Evolutionary conservation across 352 stramenopile genomes (phyloP).

Genomic region (Phytophthora idaei): DNA sequence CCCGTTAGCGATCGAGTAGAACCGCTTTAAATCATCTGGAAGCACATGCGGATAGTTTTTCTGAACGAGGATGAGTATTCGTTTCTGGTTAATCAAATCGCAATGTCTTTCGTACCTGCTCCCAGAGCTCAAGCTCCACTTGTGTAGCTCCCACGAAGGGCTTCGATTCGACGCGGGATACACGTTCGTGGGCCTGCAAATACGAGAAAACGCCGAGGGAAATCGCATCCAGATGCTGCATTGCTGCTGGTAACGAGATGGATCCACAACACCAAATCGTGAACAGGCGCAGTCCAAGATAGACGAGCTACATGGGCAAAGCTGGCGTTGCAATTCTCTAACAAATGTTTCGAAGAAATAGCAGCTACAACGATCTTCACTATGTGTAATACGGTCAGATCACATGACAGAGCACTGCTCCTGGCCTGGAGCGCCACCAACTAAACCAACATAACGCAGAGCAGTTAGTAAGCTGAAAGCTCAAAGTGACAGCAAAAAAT

Average conservation of each 20-base stretch:
- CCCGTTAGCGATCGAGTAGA: slow-evolving; percentile 72
- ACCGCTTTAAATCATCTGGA: slow-evolving; percentile 70
- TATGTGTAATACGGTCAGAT: slow-evolving; percentile 16
- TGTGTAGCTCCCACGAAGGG: slow-evolving; percentile 48
- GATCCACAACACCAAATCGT: background rate
- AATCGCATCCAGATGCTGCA: slow-evolving; percentile 56
- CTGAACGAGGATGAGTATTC: slow-evolving; percentile 18
- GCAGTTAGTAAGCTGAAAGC: slow-evolving; percentile 8
- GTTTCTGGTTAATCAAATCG: background rate
- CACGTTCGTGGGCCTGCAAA: slow-evolving; percentile 58
- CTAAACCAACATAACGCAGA: slow-evolving; percentile 32
- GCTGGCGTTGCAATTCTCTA: slow-evolving; percentile 31
- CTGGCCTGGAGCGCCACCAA: slow-evolving; percentile 57
- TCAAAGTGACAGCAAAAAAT: background rate
- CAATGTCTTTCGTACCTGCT: slow-evolving; percentile 49
- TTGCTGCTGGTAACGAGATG: slow-evolving; percentile 3
- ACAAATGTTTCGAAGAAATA: slow-evolving; percentile 32
- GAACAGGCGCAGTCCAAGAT: slow-evolving; percentile 34
- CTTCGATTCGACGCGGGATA: slow-evolving; percentile 64
- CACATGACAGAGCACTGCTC: slow-evolving; percentile 84
- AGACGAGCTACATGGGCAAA: slow-evolving; percentile 4
- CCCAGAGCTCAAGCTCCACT: slow-evolving; percentile 67
- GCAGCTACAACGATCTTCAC: slow-evolving; percentile 26
- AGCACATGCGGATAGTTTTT: slow-evolving; percentile 64
- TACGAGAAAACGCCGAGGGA: slow-evolving; percentile 80